phyloP scores from a whole-genome alignment of 2,329 filamentous ascomycete species.

The Cytospora paraplurivora region DNA sequence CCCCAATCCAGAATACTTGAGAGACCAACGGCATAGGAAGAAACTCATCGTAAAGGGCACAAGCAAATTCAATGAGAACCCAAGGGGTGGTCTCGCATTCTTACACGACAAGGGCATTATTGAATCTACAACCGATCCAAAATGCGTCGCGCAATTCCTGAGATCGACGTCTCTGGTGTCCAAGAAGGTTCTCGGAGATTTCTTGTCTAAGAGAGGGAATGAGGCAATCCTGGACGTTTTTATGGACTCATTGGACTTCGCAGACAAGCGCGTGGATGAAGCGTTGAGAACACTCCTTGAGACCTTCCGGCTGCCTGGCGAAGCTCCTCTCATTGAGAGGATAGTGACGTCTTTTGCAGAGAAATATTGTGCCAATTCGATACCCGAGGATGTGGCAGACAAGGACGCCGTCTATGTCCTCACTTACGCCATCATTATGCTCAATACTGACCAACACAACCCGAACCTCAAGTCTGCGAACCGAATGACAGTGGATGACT shows the following conservation, averaged over 20 bases:
- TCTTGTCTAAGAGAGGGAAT: slow-evolving; percentile 86
- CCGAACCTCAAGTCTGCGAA: slow-evolving; percentile 78
- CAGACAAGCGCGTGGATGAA: slow-evolving; percentile 84
- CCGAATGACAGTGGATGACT: slow-evolving; percentile 83
- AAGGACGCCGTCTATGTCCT: slow-evolving; percentile 88
- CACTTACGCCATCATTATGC: slow-evolving; percentile 93
- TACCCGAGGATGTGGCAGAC: slow-evolving; percentile 75
- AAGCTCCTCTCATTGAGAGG: slow-evolving; percentile 88
- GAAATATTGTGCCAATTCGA: slow-evolving; percentile 73
- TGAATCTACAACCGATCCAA: slow-evolving; percentile 69
- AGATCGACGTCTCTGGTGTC: slow-evolving; percentile 85
- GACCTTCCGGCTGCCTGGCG: slow-evolving; percentile 89
- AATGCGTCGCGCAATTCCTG: slow-evolving; percentile 82
- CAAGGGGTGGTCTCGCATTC: slow-evolving; percentile 85
- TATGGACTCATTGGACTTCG: slow-evolving; percentile 85
- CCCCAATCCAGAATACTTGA: slow-evolving; percentile 65
- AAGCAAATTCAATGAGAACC: slow-evolving; percentile 91
- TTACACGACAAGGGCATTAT: slow-evolving; percentile 87
- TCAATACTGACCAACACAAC: slow-evolving; percentile 97
- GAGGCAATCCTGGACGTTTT: slow-evolving; percentile 84
- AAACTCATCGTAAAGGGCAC: slow-evolving; percentile 86
- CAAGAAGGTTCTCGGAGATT: slow-evolving; percentile 90
- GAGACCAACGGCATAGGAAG: slow-evolving; percentile 76
- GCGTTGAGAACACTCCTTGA: slow-evolving; percentile 85
- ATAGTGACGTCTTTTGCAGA: slow-evolving; percentile 87